phyloP scores from a whole-genome alignment of 352 stramenopile genomes.

The Phytophthora cactorum region DNA sequence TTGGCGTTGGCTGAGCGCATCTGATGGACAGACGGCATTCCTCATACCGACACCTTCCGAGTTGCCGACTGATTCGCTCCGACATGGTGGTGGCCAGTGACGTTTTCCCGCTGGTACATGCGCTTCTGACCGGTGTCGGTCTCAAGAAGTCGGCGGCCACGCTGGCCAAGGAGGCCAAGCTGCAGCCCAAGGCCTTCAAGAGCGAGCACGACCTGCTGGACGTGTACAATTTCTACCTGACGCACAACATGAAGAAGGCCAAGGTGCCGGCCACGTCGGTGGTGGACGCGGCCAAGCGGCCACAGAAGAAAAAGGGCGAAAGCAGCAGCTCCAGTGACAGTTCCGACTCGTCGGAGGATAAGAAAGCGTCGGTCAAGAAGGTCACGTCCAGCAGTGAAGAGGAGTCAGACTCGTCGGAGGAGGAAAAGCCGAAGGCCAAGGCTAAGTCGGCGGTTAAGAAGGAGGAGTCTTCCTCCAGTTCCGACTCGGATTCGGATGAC shows the following conservation, averaged over 20 bases:
- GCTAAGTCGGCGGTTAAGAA: conserved; percentile 1
- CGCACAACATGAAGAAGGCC: conserved; percentile 60
- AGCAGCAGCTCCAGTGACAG: conserved; percentile 8
- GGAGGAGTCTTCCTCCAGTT: conserved; percentile 40
- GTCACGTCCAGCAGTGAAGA: conserved; percentile 8
- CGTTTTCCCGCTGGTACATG: conserved; percentile 77
- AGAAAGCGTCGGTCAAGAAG: conserved; percentile 19
- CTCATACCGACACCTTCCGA: not conserved
- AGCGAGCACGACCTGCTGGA: conserved; percentile 72
- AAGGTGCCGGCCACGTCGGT: conserved; percentile 61
- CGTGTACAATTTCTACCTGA: conserved; percentile 78
- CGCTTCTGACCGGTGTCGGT: conserved; percentile 65
- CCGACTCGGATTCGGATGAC: conserved; percentile 57
- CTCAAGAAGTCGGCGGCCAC: conserved; percentile 75
- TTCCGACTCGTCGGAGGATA: conserved; percentile 2
- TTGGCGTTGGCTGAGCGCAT: not conserved
- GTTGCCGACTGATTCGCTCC: not conserved
- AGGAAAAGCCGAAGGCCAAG: conserved; percentile 39
- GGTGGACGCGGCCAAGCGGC: conserved; percentile 61
- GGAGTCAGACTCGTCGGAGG: not conserved
- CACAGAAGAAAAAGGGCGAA: conserved; percentile 31
- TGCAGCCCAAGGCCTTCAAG: conserved; percentile 66
- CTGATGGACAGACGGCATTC: conserved; percentile 6
- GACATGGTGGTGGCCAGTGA: conserved; percentile 72
- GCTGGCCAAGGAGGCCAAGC: conserved; percentile 76